Conservation (phyloP, 2,329 filamentous ascomycete genomes). For the Colletotrichum siamense region DNA sequence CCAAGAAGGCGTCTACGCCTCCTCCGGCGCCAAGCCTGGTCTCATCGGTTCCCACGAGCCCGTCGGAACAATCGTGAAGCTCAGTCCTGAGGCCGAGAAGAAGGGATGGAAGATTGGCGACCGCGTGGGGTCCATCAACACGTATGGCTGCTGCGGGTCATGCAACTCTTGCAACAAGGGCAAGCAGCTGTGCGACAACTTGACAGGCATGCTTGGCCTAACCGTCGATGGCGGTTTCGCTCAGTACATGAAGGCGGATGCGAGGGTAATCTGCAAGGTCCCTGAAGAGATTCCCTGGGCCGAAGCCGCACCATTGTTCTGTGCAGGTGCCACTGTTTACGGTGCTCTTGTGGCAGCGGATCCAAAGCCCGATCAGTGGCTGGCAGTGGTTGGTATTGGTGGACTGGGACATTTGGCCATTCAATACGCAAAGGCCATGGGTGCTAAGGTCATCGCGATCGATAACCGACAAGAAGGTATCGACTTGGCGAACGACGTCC, state of each 20-base stretch:
- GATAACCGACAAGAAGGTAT: constrained; percentile 25
- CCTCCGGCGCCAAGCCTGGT: constrained; percentile 25
- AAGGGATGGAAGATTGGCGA: constrained; percentile 55
- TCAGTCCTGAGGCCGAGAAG: constrained; percentile 45
- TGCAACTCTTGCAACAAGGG: constrained; percentile 25
- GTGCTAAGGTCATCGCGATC: constrained; percentile 27
- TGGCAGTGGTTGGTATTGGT: constrained; percentile 30
- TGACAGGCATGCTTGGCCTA: constrained; percentile 28
- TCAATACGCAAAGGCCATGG: constrained; percentile 30
- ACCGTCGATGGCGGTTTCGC: constrained; percentile 30
- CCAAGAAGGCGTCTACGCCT: constrained; percentile 19
- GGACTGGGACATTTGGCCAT: constrained; percentile 30
- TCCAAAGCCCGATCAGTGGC: constrained; percentile 24
- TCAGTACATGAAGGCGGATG: constrained; percentile 30
- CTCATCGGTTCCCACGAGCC: constrained; percentile 64
- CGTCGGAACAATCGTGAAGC: constrained; percentile 64
- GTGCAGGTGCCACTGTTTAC: constrained; percentile 32
- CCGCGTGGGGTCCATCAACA: constrained; percentile 46
- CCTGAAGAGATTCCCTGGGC: constrained; percentile 25
- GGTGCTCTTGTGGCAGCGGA: constrained; percentile 22
- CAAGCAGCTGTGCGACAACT: constrained; percentile 27
- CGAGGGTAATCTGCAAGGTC: constrained; percentile 28
- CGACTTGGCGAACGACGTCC: constrained; percentile 18
- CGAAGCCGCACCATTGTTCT: constrained; percentile 31
- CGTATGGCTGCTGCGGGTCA: constrained; percentile 26